Evolutionary conservation across 176 grass and related monocot species (phyloP).

Genomic region (Thalia dealbata): DNA sequence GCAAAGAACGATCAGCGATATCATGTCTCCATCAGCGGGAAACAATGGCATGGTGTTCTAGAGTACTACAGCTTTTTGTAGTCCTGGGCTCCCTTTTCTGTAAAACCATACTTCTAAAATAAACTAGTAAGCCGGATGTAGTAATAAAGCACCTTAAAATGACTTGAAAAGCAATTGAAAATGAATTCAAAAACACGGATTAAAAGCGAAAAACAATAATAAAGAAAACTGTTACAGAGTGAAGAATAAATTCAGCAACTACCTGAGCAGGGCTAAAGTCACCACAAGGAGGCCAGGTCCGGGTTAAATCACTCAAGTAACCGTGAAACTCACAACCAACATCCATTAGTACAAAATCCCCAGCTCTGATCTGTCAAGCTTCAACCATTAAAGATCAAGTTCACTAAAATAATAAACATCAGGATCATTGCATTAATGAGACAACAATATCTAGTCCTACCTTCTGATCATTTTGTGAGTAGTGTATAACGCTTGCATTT

Average conservation of each 20-base stretch:
- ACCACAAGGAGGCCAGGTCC: slow-evolving; percentile 71
- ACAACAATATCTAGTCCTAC: slow-evolving; percentile 26
- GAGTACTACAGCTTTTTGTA: no score
- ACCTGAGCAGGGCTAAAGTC: slow-evolving; percentile 84
- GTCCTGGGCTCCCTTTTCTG: no score
- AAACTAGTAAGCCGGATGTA: no score
- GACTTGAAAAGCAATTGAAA: background rate
- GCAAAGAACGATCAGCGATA: slow-evolving; percentile 27
- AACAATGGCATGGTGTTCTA: no score
- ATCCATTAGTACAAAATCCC: slow-evolving; percentile 90
- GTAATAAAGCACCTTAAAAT: background rate
- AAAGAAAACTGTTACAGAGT: background rate
- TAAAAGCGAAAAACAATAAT: background rate
- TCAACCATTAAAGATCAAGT: slow-evolving; percentile 27
- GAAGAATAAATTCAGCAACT: slow-evolving; percentile 2
- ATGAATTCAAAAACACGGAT: background rate
- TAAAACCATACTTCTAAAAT: no score
- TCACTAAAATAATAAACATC: slow-evolving; percentile 25
- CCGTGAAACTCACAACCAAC: slow-evolving; percentile 96
- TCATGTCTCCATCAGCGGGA: no score
- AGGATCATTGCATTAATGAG: slow-evolving; percentile 7
- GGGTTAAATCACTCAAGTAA: slow-evolving; percentile 83
- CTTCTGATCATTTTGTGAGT: slow-evolving; percentile 77
- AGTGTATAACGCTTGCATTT: slow-evolving; percentile 90
- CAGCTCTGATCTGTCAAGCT: slow-evolving; percentile 60